Conservation (phyloP, 495 filamentous ascomycete genomes). For the Filosporella fistucella region DNA sequence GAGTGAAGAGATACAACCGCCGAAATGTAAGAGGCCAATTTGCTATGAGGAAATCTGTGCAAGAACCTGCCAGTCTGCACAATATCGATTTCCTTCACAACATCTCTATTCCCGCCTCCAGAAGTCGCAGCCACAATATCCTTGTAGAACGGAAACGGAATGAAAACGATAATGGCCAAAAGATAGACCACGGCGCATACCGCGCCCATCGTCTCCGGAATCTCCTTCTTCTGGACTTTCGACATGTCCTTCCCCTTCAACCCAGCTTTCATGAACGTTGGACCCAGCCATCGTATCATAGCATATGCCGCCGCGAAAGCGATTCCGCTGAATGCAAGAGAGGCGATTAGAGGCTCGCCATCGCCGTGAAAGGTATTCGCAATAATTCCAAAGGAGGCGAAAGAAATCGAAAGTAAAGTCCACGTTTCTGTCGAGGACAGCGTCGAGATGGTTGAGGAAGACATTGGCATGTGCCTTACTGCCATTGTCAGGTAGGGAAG, state of each 20-base stretch:
- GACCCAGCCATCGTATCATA: conserved; percentile 91
- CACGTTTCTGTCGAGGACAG: conserved; percentile 67
- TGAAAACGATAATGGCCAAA: conserved; percentile 79
- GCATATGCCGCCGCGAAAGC: conserved; percentile 76
- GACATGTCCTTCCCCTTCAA: conserved; percentile 88
- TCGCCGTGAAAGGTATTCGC: conserved; percentile 79
- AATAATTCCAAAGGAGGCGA: conserved; percentile 68
- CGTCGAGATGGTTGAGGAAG: conserved; percentile 18
- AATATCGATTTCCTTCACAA: conserved; percentile 55
- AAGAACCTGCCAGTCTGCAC: conserved; percentile 69
- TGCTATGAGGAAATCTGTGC: conserved; percentile 90
- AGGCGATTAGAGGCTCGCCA: conserved; percentile 85
- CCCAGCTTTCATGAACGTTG: conserved; percentile 81
- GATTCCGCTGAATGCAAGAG: conserved; percentile 78
- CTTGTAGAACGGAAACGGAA: conserved; percentile 96
- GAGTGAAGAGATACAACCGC: conserved; percentile 87
- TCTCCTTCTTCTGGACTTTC: conserved; percentile 66
- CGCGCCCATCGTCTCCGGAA: conserved; percentile 97
- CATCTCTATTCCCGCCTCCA: conserved; percentile 86
- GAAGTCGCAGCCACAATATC: conserved; percentile 96
- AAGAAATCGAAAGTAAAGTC: conserved; percentile 62
- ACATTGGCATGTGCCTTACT: conserved; percentile 5
- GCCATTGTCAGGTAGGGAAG: neutral
- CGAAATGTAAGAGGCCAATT: conserved; percentile 93
- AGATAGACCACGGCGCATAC: conserved; percentile 92